phyloP scores from a whole-genome alignment of 331 rosid genomes.

The Prunus yedoensis region DNA sequence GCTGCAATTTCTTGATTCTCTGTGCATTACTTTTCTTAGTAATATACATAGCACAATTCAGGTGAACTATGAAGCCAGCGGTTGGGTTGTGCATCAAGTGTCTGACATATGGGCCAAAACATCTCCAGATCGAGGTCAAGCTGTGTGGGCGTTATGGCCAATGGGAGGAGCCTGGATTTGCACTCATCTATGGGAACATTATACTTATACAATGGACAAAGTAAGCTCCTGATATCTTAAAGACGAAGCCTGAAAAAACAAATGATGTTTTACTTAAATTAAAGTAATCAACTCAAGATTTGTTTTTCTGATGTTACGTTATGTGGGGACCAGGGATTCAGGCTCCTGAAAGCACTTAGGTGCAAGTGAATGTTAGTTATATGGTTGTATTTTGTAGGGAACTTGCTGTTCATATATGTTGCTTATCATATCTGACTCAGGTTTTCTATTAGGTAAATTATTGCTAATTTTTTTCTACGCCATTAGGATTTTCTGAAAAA shows the following conservation, averaged over 20 bases:
- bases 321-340: neutral
- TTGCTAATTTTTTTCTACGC: constrained; percentile 30
- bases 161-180: constrained; percentile 98
- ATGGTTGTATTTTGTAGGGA: neutral
- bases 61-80: constrained; percentile 86
- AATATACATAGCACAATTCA: constrained; percentile 29
- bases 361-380: neutral
- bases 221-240: constrained; percentile 42
- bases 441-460: neutral
- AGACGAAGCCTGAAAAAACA: neutral
- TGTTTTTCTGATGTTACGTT: neutral
- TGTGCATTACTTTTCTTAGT: constrained; percentile 11
- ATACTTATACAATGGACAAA: constrained; percentile 74
- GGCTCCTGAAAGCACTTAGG: neutral
- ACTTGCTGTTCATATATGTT: neutral
- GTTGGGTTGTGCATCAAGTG: constrained; percentile 97
- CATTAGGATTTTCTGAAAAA: constrained; percentile 78
- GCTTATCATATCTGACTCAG: neutral
- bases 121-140: constrained; percentile 85
- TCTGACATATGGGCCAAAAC: constrained; percentile 92
- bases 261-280: neutral
- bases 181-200: constrained; percentile 95
- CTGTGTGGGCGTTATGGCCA: constrained; percentile 97
- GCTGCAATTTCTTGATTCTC: neutral
- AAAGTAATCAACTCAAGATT: neutral